Evolutionary conservation across 352 stramenopile species (phyloP).

Genomic region (Phytophthora litchii): DNA sequence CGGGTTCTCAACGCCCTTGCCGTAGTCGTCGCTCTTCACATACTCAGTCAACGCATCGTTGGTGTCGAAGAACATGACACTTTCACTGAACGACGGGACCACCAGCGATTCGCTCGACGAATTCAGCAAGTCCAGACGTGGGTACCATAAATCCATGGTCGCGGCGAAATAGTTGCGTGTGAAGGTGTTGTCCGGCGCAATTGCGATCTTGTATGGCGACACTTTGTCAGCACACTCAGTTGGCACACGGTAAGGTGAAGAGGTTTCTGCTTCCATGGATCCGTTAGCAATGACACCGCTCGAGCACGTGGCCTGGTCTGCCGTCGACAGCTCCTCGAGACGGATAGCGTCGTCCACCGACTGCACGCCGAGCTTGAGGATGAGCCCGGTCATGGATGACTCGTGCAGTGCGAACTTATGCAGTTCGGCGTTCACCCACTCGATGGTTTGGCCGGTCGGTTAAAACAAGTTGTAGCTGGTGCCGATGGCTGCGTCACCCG

Average conservation of each 20-base stretch:
- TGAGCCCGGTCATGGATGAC: conserved; percentile 59
- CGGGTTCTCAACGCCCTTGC: conserved; percentile 43
- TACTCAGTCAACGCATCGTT: conserved; percentile 49
- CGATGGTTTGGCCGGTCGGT: conserved; percentile 33
- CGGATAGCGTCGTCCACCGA: conserved; percentile 47
- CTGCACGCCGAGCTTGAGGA: conserved; percentile 54
- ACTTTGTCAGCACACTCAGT: conserved; percentile 45
- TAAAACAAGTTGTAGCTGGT: conserved; percentile 62
- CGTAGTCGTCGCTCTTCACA: conserved; percentile 50
- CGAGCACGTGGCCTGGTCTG: conserved; percentile 34
- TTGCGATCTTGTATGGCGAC: conserved; percentile 63
- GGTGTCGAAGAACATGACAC: conserved; percentile 51
- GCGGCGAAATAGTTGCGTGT: conserved; percentile 62
- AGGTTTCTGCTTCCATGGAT: conserved; percentile 38
- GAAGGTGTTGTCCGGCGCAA: conserved; percentile 56
- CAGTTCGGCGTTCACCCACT: conserved; percentile 38
- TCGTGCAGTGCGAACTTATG: conserved; percentile 59
- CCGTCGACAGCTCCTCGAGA: conserved; percentile 45
- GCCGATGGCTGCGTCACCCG: conserved; percentile 21
- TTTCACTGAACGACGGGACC: conserved; percentile 53
- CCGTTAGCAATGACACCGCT: conserved; percentile 38
- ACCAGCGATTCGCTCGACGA: conserved; percentile 21
- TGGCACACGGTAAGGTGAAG: conserved; percentile 42
- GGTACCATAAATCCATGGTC: conserved; percentile 61
- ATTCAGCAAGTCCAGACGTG: conserved; percentile 45